phyloP scores from a whole-genome alignment of 73 alveolate genomes.

The Paramecium primaurelia region DNA sequence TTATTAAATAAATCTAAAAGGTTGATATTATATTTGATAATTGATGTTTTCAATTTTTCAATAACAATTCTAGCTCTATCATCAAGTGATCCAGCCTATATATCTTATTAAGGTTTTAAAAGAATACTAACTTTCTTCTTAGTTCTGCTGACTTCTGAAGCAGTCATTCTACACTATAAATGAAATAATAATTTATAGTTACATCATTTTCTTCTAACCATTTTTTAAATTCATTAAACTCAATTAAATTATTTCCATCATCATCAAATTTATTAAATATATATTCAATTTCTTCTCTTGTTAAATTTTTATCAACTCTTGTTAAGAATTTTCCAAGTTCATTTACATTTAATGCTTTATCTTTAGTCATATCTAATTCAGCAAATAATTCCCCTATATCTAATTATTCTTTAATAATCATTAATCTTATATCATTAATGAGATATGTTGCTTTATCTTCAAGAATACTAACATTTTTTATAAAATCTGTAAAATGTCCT shows the following conservation, averaged over 20 bases:
- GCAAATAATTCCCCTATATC: slow-evolving; percentile 55
- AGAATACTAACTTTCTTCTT: slow-evolving; percentile 16
- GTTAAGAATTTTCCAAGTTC: slow-evolving; percentile 49
- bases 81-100: not conserved
- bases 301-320: slow-evolving; percentile 58
- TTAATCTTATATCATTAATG: slow-evolving; percentile 57
- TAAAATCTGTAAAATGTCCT: slow-evolving; percentile 52
- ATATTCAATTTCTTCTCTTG: slow-evolving; percentile 62
- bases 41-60: not conserved
- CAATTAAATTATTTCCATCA: slow-evolving; percentile 57
- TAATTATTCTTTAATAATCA: slow-evolving; percentile 49
- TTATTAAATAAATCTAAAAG: slow-evolving; percentile 37
- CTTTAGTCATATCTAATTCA: slow-evolving; percentile 55
- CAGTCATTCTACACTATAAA: slow-evolving; percentile 48
- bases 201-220: slow-evolving; percentile 61
- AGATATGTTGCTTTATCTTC: slow-evolving; percentile 61
- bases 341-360: slow-evolving; percentile 32
- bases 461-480: slow-evolving; percentile 2
- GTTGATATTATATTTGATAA: slow-evolving; percentile 24
- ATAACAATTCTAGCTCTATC: slow-evolving; percentile 29
- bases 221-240: slow-evolving; percentile 54
- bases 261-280: slow-evolving; percentile 59
- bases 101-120: not conserved
- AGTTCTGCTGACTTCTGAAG: slow-evolving; percentile 39
- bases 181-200: not conserved